Base-by-base conservation (phyloP, 179 eudicot species). In the Spergularia azorica region DNA sequence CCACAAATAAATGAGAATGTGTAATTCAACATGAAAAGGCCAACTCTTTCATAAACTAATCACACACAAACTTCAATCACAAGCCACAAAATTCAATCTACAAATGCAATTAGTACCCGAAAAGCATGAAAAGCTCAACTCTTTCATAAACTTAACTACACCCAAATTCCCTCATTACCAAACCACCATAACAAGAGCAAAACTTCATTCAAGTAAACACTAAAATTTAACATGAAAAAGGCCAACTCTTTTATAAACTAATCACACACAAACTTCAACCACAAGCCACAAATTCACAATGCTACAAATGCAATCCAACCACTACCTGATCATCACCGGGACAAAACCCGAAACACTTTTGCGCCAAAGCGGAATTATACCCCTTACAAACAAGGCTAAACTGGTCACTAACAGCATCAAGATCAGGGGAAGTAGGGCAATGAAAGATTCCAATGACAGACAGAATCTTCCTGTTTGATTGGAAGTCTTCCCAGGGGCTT, bases 401-500 rank as follows among this genome's bases (percentile, higher is more conserved):
- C 14, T 83, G 90, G 5, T 86, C 85, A 59, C 73, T 63, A 17
- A 95, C 92, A 6, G 77, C 66, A 56, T 68, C 87, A 58, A 95
- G 89, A 89, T 95, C 92, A 43, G 93, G 95, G 0, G 91, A 82
- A 60, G 90, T 79, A 5, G 97, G 97, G 77, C 99, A 93, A 73
- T 93, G 97, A 71, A 90, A 93, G 66, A 95, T 88, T 38, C 99
- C 97, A 59, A 95, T 90, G 8, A 93, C 95, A 51, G 87, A 89
- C 2, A 90, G 86, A 63, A 87, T 88, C 76, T 91, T 95, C 16
- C 97, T 84, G 39, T 90, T 88, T 11, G 97, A 88, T 76, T 95
- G 99, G 26, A 93, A 93, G 65, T 95, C 99, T 69, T 95, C 99
- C 99, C 99, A 95, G 0, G 99, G 97, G 15, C 87, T 77, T 0